Percentiles rank a stretch among this genome's conserved stretches.
phyloP scores from a whole-genome alignment of 2,329 filamentous ascomycete genomes.

The Xylariaceae sp. region DNA sequence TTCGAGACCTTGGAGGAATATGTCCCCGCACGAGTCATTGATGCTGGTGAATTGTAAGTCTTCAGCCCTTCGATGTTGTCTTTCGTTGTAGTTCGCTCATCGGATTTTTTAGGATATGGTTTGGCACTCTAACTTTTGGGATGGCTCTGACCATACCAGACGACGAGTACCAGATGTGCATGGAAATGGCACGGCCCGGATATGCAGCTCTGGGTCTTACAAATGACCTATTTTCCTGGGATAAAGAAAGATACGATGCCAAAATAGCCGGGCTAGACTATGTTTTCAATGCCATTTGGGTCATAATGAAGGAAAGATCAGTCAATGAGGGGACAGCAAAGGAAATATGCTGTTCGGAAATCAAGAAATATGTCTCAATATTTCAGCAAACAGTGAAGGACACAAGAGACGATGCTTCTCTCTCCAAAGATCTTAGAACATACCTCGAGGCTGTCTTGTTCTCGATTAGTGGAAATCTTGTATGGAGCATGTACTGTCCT shows the following conservation, averaged over 20 bases:
- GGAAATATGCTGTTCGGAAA: constrained; percentile 30
- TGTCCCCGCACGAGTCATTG: constrained; percentile 36
- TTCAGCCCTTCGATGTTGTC: no score
- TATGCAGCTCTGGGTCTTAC: constrained; percentile 41
- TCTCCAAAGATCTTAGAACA: constrained; percentile 35
- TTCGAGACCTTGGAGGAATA: constrained; percentile 39
- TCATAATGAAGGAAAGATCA: constrained; percentile 46
- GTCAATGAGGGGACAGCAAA: constrained; percentile 39
- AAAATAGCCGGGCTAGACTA: constrained; percentile 29
- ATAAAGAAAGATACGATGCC: constrained; percentile 44
- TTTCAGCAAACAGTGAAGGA: constrained; percentile 20
- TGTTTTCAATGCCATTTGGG: constrained; percentile 48
- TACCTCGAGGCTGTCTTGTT: constrained; percentile 42
- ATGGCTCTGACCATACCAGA: constrained; percentile 46
- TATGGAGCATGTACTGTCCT: constrained; percentile 45
- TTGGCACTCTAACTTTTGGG: constrained; percentile 45
- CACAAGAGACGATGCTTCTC: constrained; percentile 4
- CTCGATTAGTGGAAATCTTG: constrained; percentile 42
- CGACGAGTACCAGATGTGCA: constrained; percentile 41
- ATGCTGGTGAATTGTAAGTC: constrained; percentile 38
- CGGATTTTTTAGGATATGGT: constrained; percentile 42
- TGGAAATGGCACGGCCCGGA: constrained; percentile 37
- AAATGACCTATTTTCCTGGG: constrained; percentile 49
- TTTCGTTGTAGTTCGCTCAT: no score
- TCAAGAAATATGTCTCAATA: constrained; percentile 30